Conservation (phyloP, 768 basidiomycete species). For the Lactarius pseudohatsudake region DNA sequence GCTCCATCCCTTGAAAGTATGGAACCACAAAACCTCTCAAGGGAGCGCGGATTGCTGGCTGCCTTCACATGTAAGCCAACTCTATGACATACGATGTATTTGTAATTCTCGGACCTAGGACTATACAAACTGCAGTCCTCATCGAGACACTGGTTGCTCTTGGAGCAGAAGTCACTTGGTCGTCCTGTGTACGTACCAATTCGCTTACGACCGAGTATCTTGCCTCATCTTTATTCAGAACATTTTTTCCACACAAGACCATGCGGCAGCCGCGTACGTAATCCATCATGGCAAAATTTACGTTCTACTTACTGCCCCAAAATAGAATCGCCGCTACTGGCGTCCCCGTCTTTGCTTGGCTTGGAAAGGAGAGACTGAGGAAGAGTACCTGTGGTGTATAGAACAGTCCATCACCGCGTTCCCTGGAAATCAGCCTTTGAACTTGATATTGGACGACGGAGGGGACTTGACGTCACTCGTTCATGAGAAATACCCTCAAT, state of each 20-base stretch:
- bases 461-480: constrained; percentile 94
- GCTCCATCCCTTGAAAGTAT: constrained; percentile 51
- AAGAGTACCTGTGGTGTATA: constrained; percentile 98
- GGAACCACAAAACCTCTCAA: constrained; percentile 79
- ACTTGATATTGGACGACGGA: constrained; percentile 99
- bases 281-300: not conserved
- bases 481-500: constrained; percentile 95
- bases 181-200: constrained; percentile 73
- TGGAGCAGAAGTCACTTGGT: constrained; percentile 98
- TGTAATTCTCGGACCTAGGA: constrained; percentile 52
- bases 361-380: constrained; percentile 99
- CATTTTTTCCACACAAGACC: constrained; percentile 99
- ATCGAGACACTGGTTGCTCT: constrained; percentile 96
- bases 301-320: constrained; percentile 14
- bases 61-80: constrained; percentile 84
- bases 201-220: not conserved
- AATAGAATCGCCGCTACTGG: constrained; percentile 93
- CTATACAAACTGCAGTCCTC: constrained; percentile 97
- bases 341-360: constrained; percentile 98
- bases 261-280: constrained; percentile 93
- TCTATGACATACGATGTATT: constrained; percentile 12
- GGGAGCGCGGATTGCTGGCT: constrained; percentile 95
- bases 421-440: constrained; percentile 76
- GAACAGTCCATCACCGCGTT: constrained; percentile 94
- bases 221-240: constrained; percentile 54